Evolutionary conservation across 257 asterid species (phyloP), one percentile per base, ranked within the genome.

Genomic region (Nicotiana sylvestris): DNA sequence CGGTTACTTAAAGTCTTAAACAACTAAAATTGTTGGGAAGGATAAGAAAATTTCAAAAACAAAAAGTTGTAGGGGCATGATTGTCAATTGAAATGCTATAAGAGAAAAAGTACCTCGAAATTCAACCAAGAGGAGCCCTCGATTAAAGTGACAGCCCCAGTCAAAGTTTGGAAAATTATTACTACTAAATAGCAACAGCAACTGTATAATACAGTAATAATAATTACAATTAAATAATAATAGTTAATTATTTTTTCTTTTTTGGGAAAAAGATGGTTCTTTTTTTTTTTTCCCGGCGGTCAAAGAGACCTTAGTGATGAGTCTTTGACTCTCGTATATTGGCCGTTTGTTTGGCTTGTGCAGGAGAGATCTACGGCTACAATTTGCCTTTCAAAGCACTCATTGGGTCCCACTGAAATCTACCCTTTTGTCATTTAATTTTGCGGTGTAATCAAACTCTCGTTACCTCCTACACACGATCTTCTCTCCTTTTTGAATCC

Each of bases 121-220:
- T 90, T 89, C 96, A 89, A 90, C 78, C 68, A 88, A 89, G 91
- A 90, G 88, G 84, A 89, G 89, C 91, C 89, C 87, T 86, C 61
- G 88, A 86, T 76, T 85, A 89, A 87, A 80, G 94, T 86, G 92
- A 88, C 89, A 86, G 70, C 74, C 80, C 58, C 90, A 84, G 96
- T 88, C 93, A 89, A 90, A 92, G 84, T 84, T 85, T 83, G 77
- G 85, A 85, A 90, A 46, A 62, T 79, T 32, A 57, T 58, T 78
- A 58, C 32, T 35, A 35, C 21, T 21, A 21, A 21, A 43, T 21
- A 58, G 15, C 30, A 11, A 78, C 57, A 70, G n/a, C 33, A n/a
- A 68, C 9, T 8, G 17, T 18, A 51, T 67, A 33, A 39, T 43
- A 35, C 7, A 35, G 39, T 35, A 35, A 33, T 33, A 81, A 66